Evolutionary conservation across 441 rosid species (phyloP).

Genomic region (Arabidopsis lyrata): DNA sequence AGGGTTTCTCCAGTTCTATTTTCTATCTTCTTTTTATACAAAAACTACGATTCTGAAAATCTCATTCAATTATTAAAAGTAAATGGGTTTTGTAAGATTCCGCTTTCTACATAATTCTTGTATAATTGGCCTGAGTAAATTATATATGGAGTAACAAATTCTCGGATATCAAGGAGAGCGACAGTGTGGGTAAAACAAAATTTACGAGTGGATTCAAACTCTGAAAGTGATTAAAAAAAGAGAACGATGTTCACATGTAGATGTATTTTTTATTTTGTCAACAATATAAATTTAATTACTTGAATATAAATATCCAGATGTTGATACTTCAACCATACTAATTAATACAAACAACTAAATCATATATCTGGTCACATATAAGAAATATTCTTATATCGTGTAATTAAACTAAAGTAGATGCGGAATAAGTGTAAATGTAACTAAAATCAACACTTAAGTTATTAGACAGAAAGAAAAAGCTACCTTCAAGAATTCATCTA

Average conservation of each 20-base stretch:
- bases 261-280: neutral
- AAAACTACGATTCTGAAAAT: slow-evolving; percentile 42
- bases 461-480: no score
- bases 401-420: no score
- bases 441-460: no score
- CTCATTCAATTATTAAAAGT: slow-evolving; percentile 11
- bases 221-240: slow-evolving; percentile 27
- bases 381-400: no score
- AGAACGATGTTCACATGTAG: slow-evolving; percentile 16
- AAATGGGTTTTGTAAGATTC: slow-evolving; percentile 33
- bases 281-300: neutral
- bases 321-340: no score
- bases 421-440: no score
- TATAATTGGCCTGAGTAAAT: slow-evolving; percentile 33
- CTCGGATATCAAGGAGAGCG: slow-evolving; percentile 46
- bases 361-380: no score
- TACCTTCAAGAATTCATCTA: no score
- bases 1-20: slow-evolving; percentile 44
- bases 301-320: no score
- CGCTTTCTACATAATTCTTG: slow-evolving; percentile 23
- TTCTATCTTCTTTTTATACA: slow-evolving; percentile 41
- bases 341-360: no score
- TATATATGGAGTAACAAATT: slow-evolving; percentile 21
- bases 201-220: slow-evolving; percentile 13
- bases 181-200: slow-evolving; percentile 36